Base-by-base conservation (phyloP, 768 basidiomycete species). In the Filobasidium floriforme region DNA sequence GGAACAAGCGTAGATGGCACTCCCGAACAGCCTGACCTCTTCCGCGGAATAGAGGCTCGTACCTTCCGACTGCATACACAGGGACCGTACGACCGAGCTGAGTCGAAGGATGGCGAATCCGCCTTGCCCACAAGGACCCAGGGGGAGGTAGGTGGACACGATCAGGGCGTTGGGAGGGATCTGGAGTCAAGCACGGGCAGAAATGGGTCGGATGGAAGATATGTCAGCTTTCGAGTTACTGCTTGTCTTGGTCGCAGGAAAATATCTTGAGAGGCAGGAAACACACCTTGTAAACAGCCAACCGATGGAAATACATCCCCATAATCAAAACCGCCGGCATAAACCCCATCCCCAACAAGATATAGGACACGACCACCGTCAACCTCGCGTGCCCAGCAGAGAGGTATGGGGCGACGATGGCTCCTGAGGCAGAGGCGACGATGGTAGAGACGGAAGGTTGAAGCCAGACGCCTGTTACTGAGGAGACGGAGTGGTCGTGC, bases 401-500 rank as follows among this genome's bases (percentile, higher is more conserved):
- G 4, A 90, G 74, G 3, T 84, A 80, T 1, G 76, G 71, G 0
- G 85, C 84, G 26, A 90, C 75, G 49, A 86, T 76, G 0, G 83
- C 86, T 1, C 89, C 89, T 0, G 85, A 81, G 0, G 89, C 86
- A 0, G 87, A 82, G 1, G 84, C 84, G 73, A 90, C 89, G 52
- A 88, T 83, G 18, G 87, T 81, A 0, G 89, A 84, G 2, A 90
- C 86, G 12, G 89, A 83, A 0, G 89, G 89, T 37, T 90, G 85
- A 9, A 90, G 80, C 88, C 89, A 90, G 24, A 81, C 75, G 26
- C 86, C 78, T 0, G 85, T 85, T 82, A 89, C 83, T 1, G 79
- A 73, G 51, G 82, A 79, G 6, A 86, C 71, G 0, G 84, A 77
- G 72, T 89, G 86, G 7, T 80, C 79, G 22, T 89, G 87, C n/a